Conservation (phyloP, 176 grass and related monocot genomes). For the Saccharum officinarum region DNA sequence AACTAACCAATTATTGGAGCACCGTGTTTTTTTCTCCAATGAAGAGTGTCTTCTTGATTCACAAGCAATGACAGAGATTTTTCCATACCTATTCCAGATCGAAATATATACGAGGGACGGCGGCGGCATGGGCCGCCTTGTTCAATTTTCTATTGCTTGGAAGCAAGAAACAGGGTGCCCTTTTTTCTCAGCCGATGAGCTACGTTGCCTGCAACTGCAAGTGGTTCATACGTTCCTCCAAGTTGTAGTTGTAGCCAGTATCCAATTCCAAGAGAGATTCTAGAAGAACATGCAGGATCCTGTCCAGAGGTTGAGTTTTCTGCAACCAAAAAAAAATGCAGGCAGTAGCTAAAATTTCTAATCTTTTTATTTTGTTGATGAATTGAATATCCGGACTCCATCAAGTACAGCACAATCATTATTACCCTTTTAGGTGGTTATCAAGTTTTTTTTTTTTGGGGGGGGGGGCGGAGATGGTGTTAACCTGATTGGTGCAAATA, state of each 20-base stretch:
- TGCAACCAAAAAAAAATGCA: not conserved
- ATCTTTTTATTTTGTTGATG: too few relatives aligned
- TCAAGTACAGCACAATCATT: not conserved
- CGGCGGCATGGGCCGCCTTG: not conserved
- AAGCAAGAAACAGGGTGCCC: constrained; percentile 37
- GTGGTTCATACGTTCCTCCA: constrained; percentile 7
- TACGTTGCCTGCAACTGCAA: constrained; percentile 3
- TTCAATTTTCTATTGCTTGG: constrained; percentile 35
- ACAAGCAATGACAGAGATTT: constrained; percentile 22
- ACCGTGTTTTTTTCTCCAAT: not conserved
- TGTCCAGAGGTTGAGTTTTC: not conserved
- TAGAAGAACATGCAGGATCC: not conserved
- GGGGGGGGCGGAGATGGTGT: not conserved
- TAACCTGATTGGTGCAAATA: not conserved
- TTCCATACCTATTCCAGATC: constrained; percentile 27
- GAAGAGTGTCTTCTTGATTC: not conserved
- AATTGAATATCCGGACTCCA: not conserved
- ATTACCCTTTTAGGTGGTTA: not conserved
- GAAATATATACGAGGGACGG: constrained; percentile 23
- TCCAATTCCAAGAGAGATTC: constrained; percentile 13
- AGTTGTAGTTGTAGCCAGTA: not conserved
- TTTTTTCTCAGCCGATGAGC: not conserved
- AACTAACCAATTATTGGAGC: not conserved
- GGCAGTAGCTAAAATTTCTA: not conserved
- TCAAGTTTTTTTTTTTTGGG: not conserved